Evolutionary conservation across 78 protist genomes (phyloP), one percentile per base, ranked within the genome.

Genomic region (Dictyostelium firmibasis): DNA sequence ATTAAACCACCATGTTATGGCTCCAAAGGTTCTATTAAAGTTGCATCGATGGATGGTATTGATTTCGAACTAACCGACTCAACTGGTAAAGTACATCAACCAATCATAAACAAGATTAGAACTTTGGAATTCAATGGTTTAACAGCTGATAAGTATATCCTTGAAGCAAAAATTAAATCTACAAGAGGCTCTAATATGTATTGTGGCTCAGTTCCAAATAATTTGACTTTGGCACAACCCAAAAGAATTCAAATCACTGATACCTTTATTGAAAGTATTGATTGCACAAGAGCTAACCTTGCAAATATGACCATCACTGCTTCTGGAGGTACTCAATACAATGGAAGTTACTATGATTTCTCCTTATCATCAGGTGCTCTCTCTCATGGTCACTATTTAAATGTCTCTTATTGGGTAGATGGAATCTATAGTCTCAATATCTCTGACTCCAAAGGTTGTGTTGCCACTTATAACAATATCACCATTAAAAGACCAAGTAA

Each of bases 371-470:
- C 69, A 9, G 60, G 31, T n/a, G 27, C 83, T 20, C 35, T n/a
- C 4, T 67, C 35, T 4, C 31, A 29, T 3, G 92, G 92, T 23
- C 72, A 60, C 7, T 62, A 62, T 35, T 47, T 89, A 25, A 89
- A 89, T 81, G 94, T 89, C 0, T 43, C 75, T 36, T 89, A 81
- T 33, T 89, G 94, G 94, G 57, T 89, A 0, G 94, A 89, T 31
- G 94, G 94, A 18, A 41, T 64, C 11, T 89, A 89, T n/a, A 38
- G 31, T 20, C 4, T 89, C 23, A 89, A 35, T n/a, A 50, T 89
- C 11, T 38, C 94, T 5, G 94, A 89, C 70, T 5, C 70, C 5
- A 25, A 69, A 16, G 83, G 83, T 14, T 89, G 94, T 70, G 47
- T 33, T 7, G 44, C 53, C 0, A 23, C 7, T 23, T 89, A 89